These are phyloP conservation scores for Vaccinium darrowii DNA, from an alignment of 148 eudicot genomes.

Conservation along the genomic window DNA sequence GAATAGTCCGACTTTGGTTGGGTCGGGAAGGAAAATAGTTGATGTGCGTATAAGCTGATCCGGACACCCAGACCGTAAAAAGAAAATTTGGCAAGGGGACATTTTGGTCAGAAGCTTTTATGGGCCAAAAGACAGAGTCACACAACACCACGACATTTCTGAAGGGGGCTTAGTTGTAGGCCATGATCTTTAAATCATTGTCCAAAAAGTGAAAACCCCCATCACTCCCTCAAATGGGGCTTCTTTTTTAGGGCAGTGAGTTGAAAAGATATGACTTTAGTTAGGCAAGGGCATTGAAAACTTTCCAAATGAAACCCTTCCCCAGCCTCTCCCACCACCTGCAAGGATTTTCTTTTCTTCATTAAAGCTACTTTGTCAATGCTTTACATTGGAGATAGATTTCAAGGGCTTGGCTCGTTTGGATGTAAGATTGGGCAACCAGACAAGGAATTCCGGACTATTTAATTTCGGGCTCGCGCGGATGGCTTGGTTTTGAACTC, in stretches of 20 bases:
- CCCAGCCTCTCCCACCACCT: not conserved
- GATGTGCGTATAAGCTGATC: too few species aligned
- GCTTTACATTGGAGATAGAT: not conserved
- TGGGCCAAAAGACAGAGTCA: constrained; percentile 9
- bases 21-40: too few species aligned
- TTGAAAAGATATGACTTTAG: not conserved
- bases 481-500: too few species aligned
- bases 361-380: not conserved
- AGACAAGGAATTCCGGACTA: too few species aligned
- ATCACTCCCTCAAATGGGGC: not conserved
- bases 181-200: constrained; percentile 18
- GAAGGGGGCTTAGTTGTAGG: constrained; percentile 11
- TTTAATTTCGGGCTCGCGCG: too few species aligned
- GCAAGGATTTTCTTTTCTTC: not conserved
- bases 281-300: not conserved
- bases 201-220: constrained; percentile 5
- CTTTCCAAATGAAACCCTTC: not conserved
- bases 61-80: too few species aligned
- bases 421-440: too few species aligned
- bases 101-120: not conserved
- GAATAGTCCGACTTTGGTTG: too few species aligned
- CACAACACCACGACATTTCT: not conserved
- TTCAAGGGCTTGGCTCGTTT: too few species aligned
- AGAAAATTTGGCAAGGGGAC: not conserved
- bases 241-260: constrained; percentile 9